Evolutionary conservation across 306 rosid genomes (phyloP).

Genomic region (Psophocarpus tetragonolobus): DNA sequence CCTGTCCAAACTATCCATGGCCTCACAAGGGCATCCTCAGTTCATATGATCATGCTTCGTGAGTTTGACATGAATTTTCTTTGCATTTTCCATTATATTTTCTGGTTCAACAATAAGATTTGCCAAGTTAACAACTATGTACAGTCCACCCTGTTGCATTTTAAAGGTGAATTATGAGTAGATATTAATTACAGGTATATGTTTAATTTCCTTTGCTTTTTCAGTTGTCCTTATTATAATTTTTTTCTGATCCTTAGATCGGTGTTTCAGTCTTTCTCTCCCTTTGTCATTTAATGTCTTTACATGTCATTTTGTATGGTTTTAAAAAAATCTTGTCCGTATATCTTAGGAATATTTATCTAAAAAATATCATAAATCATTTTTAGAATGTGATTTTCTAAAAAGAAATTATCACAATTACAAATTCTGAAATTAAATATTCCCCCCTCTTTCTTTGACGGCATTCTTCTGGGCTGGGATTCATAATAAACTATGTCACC

Average conservation of each 20-base stretch:
- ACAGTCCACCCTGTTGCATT: not conserved
- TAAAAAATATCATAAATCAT: not conserved
- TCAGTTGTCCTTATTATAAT: not conserved
- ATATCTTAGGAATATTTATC: not conserved
- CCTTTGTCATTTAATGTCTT: not conserved
- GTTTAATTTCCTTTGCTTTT: not conserved
- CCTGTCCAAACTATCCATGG: slow-evolving; percentile 92
- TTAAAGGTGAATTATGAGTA: slow-evolving; percentile 5
- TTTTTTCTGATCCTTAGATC: not conserved
- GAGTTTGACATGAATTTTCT: slow-evolving; percentile 41
- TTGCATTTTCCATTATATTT: not conserved
- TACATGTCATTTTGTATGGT: not conserved
- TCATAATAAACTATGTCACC: not conserved
- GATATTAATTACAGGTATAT: slow-evolving; percentile 4
- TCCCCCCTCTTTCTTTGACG: not conserved
- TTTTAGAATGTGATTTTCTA: not conserved
- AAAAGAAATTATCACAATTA: slow-evolving; percentile 2
- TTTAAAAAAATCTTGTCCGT: not conserved
- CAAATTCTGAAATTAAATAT: not conserved
- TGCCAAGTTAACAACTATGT: slow-evolving; percentile 5
- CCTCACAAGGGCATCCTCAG: slow-evolving; percentile 96
- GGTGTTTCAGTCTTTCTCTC: not conserved
- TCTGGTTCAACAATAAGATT: not conserved
- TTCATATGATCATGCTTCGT: slow-evolving; percentile 98
- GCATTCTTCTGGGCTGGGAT: not conserved